Evolutionary conservation across 2,329 filamentous ascomycete genomes (phyloP).

Genomic region (Aspergillus alliaceus): DNA sequence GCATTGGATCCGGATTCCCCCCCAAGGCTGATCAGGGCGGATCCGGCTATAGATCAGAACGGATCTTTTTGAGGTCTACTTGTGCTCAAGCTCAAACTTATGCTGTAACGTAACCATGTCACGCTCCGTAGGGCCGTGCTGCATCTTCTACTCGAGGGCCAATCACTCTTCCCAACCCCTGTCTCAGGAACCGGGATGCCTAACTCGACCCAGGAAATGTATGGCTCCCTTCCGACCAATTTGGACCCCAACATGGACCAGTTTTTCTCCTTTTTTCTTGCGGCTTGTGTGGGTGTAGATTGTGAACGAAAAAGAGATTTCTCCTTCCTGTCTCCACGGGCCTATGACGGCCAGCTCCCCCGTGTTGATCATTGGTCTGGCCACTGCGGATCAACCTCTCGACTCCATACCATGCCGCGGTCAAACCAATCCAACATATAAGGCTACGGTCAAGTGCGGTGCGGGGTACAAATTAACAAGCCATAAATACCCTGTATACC

Average conservation of each 20-base stretch:
- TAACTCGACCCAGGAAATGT: not conserved
- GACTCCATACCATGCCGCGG: not conserved
- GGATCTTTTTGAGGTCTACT: constrained; percentile 2
- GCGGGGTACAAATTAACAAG: not conserved
- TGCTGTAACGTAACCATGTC: constrained; percentile 1
- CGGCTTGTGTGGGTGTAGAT: not conserved
- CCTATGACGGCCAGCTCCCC: not conserved
- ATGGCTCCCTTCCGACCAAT: not conserved
- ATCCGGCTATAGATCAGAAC: not conserved
- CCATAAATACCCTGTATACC: not conserved
- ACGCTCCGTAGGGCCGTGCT: not conserved
- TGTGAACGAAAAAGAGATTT: not conserved
- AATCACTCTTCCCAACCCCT: not conserved
- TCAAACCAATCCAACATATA: not conserved
- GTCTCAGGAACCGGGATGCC: not conserved
- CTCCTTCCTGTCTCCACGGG: not conserved
- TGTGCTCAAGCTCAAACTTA: not conserved
- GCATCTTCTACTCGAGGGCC: not conserved
- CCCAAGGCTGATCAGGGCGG: not conserved
- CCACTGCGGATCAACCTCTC: not conserved
- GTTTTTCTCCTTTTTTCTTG: not conserved
- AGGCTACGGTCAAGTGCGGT: not conserved
- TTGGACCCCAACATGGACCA: not conserved
- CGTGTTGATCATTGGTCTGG: not conserved
- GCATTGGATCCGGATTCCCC: no score